Evolutionary conservation across 768 basidiomycete species (phyloP), one percentile per base, ranked within the genome.

Genomic region (Rhodotorula graminis): DNA sequence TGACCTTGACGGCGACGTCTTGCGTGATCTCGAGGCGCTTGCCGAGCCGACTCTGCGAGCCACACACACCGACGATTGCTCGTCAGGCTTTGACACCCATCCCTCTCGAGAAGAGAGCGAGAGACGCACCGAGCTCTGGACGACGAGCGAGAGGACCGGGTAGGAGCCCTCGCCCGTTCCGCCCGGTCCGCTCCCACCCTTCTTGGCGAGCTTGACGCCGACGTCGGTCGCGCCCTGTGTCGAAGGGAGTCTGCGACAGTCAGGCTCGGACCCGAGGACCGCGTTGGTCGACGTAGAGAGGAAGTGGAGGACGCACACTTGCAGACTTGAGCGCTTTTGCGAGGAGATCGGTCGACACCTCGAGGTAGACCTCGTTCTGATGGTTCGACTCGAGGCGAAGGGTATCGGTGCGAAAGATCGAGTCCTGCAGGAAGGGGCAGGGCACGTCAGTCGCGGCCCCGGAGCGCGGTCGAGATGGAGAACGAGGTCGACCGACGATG

Each of bases 311-410:
- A 37, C 85, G n/a, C 37, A 70, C 73, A 18, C 57, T 37, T 21
- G 73, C 72, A 2, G 63, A 70, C 44, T 65, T 71, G 56, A 94
- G 84, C 0, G 90, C 90, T 0, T 86, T 85, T 19, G 90, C 84
- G 4, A 94, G 85, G 0, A 90, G 87, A 68, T 92, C 92, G 11
- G 89, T 84, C 5, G 87, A 84, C 40, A 93, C 81, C n/a, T 85
- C 82, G 77, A 93, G 82, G 7, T 88, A 88, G 72, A 94, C 93
- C 76, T 88, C 87, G 80, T 94, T 92, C 46, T 86, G 82, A 6
- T 90, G 85, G 77, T 92, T 92, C 31, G 92, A 93, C 78, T 93
- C 89, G 77, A 94, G 91, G 57, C 91, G 88, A 80, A 93, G 91
- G 71, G 87, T 84, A 3, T 84, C 85, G 81, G 92, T 91, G 18